Evolutionary conservation across 257 asterid species (phyloP), one percentile per base, ranked within the genome.

Genomic region (Avicennia marina): DNA sequence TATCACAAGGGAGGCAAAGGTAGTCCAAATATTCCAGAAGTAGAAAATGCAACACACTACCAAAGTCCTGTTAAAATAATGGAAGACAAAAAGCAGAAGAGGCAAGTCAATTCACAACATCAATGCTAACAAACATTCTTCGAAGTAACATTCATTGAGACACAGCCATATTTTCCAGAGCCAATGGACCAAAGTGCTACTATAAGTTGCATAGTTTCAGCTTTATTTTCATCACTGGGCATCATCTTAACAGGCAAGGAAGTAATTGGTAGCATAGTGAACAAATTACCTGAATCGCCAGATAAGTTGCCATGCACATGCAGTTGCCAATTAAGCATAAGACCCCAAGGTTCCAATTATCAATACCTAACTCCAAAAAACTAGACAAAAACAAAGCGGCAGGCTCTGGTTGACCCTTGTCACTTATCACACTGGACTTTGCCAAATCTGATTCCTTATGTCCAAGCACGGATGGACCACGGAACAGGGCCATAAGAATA

Each of bases 321-420:
- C 98, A 90, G 75, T 90, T 87, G 49, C 95, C 98, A 43, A 87
- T 79, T 42, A 90, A 85, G 78, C 96, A 90, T 58, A 90, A 60
- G 52, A 88, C 83, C 24, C 98, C 98, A 21, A 90, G 75, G 66
- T 87, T 90, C 96, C 96, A 90, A 51, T 63, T 69, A 67, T 85
- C 94, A 33, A 90, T 60, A 26, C 86, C 95, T 8, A 74, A 55
- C 33, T 78, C 86, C 66, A 80, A 70, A 62, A 76, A 73, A 63
- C 64, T 71, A 56, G 89, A 78, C 67, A 81, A 20, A 45, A 87
- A 68, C 94, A 73, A 75, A 64, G 83, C 87, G 43, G 70, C 67
- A 44, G 85, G 86, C 69, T 78, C 87, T 15, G 96, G 75, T 59
- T 81, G 94, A 63, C 78, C 83, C 60, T 56, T 71, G 36, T 79